Percentiles rank a stretch among this genome's conserved stretches.
Evolutionary conservation across 805 yeast genomes (phyloP).

Genomic region (Pichia exigua): DNA sequence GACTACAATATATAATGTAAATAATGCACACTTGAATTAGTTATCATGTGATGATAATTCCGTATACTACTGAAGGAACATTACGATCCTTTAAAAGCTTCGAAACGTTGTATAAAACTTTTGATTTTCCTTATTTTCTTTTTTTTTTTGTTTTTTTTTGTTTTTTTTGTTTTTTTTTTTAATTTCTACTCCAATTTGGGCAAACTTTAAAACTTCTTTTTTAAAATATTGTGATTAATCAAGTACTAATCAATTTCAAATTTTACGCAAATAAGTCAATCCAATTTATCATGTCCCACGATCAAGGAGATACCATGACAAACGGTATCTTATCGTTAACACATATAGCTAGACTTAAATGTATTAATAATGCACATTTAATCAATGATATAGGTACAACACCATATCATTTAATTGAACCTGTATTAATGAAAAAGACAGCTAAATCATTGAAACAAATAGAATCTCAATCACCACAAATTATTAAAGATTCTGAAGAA

Average conservation of each 20-base stretch:
- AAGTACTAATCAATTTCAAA: too few species aligned
- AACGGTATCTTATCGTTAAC: slow-evolving; percentile 21
- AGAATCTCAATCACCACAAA: slow-evolving; percentile 36
- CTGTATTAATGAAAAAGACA: slow-evolving; percentile 37
- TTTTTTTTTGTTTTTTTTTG: too few species aligned
- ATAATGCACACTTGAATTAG: too few species aligned
- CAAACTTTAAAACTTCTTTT: too few species aligned
- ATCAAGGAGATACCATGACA: neutral
- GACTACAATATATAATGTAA: too few species aligned
- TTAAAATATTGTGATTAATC: too few species aligned
- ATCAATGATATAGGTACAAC: slow-evolving; percentile 28
- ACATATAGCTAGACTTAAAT: slow-evolving; percentile 23
- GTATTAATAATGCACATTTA: slow-evolving; percentile 25
- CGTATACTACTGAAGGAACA: too few species aligned
- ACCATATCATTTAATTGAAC: slow-evolving; percentile 40
- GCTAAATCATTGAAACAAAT: slow-evolving; percentile 35
- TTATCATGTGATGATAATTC: too few species aligned
- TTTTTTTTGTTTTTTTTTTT: neutral
- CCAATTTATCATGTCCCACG: neutral
- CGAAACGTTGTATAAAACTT: too few species aligned
- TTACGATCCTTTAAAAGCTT: too few species aligned
- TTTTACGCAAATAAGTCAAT: too few species aligned
- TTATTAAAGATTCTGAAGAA: slow-evolving; percentile 35
- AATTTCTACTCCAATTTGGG: neutral
- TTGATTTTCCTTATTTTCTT: neutral